These are phyloP conservation scores for Mycena chlorophos DNA, from an alignment of 768 basidiomycete species.

Conservation along the genomic window DNA sequence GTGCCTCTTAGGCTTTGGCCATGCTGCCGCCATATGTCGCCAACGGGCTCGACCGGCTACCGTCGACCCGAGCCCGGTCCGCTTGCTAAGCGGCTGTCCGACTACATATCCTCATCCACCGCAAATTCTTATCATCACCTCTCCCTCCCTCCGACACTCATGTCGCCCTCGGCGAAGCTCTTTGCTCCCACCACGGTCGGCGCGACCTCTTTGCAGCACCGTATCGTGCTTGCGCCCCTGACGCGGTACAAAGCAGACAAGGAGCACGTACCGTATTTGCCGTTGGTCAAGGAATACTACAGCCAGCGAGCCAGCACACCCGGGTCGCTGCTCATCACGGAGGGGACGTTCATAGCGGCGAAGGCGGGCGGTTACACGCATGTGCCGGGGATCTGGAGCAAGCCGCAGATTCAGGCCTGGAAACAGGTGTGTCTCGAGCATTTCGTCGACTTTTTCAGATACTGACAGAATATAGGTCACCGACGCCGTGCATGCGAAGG, in stretches of 20 bases:
- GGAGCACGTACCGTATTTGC: conserved; percentile 20
- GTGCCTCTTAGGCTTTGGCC: no score
- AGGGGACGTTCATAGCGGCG: conserved; percentile 54
- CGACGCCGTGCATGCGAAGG: conserved; percentile 53
- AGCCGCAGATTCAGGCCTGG: conserved; percentile 61
- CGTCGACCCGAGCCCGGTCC: not conserved
- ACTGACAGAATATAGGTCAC: conserved; percentile 42
- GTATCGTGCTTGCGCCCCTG: conserved; percentile 54
- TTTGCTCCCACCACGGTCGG: conserved; percentile 53
- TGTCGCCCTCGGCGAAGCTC: conserved; percentile 30
- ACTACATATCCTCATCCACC: not conserved
- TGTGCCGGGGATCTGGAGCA: conserved; percentile 66
- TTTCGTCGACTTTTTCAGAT: not conserved
- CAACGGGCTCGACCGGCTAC: no score
- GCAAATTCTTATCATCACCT: not conserved
- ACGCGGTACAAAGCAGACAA: conserved; percentile 37
- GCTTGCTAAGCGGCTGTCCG: not conserved
- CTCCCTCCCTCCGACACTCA: not conserved
- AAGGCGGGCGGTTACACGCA: conserved; percentile 49
- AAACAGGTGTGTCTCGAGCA: conserved; percentile 41
- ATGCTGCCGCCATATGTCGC: no score
- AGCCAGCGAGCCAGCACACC: conserved; percentile 45
- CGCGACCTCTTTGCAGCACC: conserved; percentile 42
- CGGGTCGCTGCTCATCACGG: conserved; percentile 58
- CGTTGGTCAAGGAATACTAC: conserved; percentile 47